phyloP scores from a whole-genome alignment of 495 filamentous ascomycete genomes.

The Neurospora cerealis region DNA sequence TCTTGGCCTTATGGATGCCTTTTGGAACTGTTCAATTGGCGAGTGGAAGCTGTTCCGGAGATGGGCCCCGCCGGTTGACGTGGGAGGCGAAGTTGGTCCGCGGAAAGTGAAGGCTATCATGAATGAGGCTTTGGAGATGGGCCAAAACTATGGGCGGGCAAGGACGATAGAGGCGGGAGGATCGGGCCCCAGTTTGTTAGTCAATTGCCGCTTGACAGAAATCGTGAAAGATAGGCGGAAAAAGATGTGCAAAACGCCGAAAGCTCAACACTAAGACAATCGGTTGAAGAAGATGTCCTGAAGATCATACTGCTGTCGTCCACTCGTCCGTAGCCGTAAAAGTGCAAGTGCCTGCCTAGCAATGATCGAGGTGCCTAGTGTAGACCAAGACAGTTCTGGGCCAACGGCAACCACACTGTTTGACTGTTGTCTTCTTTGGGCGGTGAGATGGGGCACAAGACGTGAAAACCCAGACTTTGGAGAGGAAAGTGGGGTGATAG shows the following conservation, averaged over 20 bases:
- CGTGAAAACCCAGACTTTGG: neutral
- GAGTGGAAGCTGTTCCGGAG: neutral
- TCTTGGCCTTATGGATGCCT: neutral
- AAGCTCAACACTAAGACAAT: neutral
- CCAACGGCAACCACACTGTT: neutral
- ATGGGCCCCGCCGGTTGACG: neutral
- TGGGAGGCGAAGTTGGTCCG: neutral
- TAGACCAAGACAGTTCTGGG: neutral
- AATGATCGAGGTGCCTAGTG: neutral
- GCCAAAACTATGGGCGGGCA: neutral
- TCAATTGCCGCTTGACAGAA: neutral
- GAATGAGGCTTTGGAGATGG: neutral
- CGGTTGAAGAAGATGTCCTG: neutral
- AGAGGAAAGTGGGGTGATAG: neutral
- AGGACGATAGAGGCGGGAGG: neutral
- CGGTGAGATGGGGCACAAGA: neutral
- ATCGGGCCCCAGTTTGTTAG: neutral
- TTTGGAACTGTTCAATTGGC: neutral
- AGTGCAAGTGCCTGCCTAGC: neutral
- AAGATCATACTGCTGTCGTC: neutral
- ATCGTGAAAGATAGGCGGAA: neutral
- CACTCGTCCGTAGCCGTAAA: neutral
- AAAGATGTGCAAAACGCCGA: neutral
- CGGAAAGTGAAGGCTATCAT: neutral
- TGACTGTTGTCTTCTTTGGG: neutral